These are phyloP conservation scores for Candida maltosa DNA, from an alignment of 805 yeast species.

Conservation along the genomic window DNA sequence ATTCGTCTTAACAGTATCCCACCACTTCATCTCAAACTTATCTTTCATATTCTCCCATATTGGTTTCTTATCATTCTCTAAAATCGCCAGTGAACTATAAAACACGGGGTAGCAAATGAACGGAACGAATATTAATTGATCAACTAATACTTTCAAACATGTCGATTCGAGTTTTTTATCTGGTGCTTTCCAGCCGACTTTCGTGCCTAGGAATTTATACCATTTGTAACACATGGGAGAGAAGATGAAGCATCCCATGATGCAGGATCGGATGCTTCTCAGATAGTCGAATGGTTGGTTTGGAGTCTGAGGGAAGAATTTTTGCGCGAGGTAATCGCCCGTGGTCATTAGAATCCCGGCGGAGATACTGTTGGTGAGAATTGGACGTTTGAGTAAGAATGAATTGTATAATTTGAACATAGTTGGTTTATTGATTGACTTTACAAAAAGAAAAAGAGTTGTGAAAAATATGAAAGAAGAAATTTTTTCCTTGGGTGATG, in stretches of 20 bases:
- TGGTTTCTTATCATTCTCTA: slow-evolving; percentile 52
- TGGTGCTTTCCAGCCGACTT: slow-evolving; percentile 32
- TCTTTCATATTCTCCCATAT: slow-evolving; percentile 33
- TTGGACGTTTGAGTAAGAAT: slow-evolving; percentile 31
- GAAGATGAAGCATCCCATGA: slow-evolving; percentile 72
- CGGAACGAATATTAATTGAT: slow-evolving; percentile 79
- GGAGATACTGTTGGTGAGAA: slow-evolving; percentile 43
- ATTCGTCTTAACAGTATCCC: slow-evolving; percentile 68
- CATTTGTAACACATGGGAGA: slow-evolving; percentile 74
- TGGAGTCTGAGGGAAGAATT: slow-evolving; percentile 33
- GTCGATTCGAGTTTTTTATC: slow-evolving; percentile 14
- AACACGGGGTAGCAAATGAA: slow-evolving; percentile 67
- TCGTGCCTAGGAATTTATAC: slow-evolving; percentile 50
- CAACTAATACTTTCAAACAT: slow-evolving; percentile 53
- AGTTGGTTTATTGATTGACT: too few species aligned
- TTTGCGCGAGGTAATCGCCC: slow-evolving; percentile 77
- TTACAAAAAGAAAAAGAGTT: too few species aligned
- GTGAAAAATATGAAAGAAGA: too few species aligned
- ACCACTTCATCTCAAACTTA: slow-evolving; percentile 51
- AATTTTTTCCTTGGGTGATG: too few species aligned
- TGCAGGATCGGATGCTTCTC: slow-evolving; percentile 60
- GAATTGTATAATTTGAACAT: slow-evolving; percentile 16
- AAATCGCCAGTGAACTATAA: slow-evolving; percentile 58
- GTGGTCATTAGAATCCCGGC: slow-evolving; percentile 62
- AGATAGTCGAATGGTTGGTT: slow-evolving; percentile 40